These are phyloP conservation scores for Ramaria rubella DNA, from an alignment of 768 basidiomycete species.

Conservation along the genomic window DNA sequence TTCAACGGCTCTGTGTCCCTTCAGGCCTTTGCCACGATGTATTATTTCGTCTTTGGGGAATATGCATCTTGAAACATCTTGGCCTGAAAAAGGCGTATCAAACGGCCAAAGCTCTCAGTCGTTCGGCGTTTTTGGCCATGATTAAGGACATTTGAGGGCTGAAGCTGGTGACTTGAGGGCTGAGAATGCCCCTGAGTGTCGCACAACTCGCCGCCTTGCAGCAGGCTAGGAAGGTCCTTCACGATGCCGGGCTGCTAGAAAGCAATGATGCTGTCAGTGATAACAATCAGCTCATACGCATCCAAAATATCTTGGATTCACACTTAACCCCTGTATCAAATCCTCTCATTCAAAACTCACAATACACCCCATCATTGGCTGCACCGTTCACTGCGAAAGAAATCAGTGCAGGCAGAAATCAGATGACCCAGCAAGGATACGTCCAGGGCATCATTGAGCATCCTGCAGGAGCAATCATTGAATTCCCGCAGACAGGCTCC, in stretches of 20 bases:
- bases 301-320: background rate
- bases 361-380: background rate
- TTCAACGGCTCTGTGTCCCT: no score
- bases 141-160: no score
- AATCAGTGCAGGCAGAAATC: background rate
- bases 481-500: conserved; percentile 6
- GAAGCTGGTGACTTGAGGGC: no score
- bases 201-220: background rate
- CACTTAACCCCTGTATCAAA: background rate
- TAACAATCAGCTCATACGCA: background rate
- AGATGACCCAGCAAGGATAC: background rate
- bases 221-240: background rate
- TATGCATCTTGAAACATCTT: no score
- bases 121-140: no score
- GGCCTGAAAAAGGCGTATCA: no score
- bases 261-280: no score
- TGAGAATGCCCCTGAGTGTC: background rate
- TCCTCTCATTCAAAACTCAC: background rate
- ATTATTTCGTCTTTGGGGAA: no score
- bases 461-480: conserved; percentile 3
- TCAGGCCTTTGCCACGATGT: no score
- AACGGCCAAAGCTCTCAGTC: no score
- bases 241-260: background rate
- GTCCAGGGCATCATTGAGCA: conserved; percentile 4
- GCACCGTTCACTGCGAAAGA: background rate